A percentile compares a stretch with the other conserved stretches of the same genome.
Conservation (phyloP, 140 eudicot species). For the Eryngium alpinum region DNA sequence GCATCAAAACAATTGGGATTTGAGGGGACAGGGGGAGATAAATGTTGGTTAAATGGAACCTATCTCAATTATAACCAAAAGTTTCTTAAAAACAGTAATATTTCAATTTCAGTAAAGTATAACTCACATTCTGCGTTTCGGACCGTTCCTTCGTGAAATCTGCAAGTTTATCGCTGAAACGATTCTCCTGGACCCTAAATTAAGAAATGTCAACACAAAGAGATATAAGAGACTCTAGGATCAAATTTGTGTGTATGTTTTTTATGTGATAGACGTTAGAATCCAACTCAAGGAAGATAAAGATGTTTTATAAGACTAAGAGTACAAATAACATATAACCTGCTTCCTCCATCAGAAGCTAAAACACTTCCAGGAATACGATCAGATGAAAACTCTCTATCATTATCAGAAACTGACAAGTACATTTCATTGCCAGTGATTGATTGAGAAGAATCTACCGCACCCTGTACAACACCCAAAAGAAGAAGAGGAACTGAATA, state of each 20-base stretch:
- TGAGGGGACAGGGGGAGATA: background rate
- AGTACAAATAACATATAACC: constrained; percentile 29
- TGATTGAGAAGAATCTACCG: constrained; percentile 31
- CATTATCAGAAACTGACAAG: constrained; percentile 36
- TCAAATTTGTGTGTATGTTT: background rate
- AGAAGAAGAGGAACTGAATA: background rate
- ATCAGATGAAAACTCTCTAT: constrained; percentile 24
- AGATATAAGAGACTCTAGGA: background rate
- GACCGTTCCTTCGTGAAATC: constrained; percentile 6
- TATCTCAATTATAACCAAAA: background rate
- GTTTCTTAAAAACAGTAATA: background rate
- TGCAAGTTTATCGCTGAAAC: background rate
- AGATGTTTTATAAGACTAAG: background rate
- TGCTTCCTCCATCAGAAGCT: constrained; percentile 38
- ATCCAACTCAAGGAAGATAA: constrained; percentile 2
- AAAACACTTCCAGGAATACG: constrained; percentile 19
- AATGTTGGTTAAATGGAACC: background rate
- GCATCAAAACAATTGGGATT: constrained; percentile 17
- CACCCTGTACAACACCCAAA: constrained; percentile 40
- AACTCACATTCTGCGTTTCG: constrained; percentile 2
- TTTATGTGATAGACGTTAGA: background rate
- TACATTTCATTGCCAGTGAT: constrained; percentile 29
- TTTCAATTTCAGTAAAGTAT: background rate
- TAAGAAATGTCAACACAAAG: background rate
- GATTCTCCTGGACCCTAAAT: constrained; percentile 19